phyloP scores from a whole-genome alignment of 2,329 filamentous ascomycete species.

The Aspergillus fischeri region DNA sequence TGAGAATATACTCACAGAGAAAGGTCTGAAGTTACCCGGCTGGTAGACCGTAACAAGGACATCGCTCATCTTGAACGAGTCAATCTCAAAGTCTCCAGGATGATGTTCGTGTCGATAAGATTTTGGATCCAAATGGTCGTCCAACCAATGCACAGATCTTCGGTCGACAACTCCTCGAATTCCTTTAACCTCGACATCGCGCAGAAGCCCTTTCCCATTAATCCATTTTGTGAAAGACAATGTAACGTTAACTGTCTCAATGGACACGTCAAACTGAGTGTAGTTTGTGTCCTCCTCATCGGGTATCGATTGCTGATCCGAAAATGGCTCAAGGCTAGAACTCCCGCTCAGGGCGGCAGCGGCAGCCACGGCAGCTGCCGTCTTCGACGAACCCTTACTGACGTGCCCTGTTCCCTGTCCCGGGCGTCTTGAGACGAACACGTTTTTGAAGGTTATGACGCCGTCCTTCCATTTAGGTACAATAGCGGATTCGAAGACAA shows the following conservation, averaged over 20 bases:
- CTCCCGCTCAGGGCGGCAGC: conserved; percentile 56
- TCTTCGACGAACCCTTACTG: conserved; percentile 83
- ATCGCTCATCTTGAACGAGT: conserved; percentile 94
- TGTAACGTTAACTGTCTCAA: conserved; percentile 93
- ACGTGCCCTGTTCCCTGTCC: conserved; percentile 78
- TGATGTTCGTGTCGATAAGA: conserved; percentile 83
- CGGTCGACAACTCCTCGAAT: conserved; percentile 89
- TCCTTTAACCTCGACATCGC: conserved; percentile 90
- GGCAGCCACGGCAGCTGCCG: conserved; percentile 79
- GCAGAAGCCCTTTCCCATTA: conserved; percentile 87
- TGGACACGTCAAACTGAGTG: conserved; percentile 92
- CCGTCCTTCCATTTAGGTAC: conserved; percentile 94
- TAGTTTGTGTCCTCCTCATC: conserved; percentile 89
- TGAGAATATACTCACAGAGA: conserved; percentile 90
- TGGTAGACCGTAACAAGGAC: conserved; percentile 88
- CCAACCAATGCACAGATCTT: conserved; percentile 71
- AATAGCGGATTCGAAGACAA: conserved; percentile 96
- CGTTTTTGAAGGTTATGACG: conserved; percentile 93
- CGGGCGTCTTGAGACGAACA: conserved; percentile 88
- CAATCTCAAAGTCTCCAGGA: conserved; percentile 93
- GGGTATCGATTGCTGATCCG: conserved; percentile 20
- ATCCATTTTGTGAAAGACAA: conserved; percentile 98
- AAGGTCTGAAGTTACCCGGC: conserved; percentile 85
- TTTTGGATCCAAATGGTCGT: conserved; percentile 70
- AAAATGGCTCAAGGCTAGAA: conserved; percentile 35